Conservation (phyloP, 2,329 filamentous ascomycete genomes). For the Diaporthe ampelina region DNA sequence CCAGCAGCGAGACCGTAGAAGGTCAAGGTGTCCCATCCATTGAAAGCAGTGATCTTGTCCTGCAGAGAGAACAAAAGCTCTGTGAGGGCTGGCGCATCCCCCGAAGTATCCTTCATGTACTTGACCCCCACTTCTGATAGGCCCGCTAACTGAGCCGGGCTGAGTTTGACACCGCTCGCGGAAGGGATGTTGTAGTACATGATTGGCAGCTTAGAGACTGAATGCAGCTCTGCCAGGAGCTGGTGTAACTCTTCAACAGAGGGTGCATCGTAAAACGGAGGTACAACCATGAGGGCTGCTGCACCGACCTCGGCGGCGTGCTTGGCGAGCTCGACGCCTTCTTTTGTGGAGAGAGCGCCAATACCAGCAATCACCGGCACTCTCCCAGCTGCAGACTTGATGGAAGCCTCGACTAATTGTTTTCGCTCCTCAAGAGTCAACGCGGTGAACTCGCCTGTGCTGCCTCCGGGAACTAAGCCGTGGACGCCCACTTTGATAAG, state of each 20-base stretch:
- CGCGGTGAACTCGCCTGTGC: constrained; percentile 64
- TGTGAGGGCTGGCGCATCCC: constrained; percentile 63
- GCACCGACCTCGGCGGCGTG: constrained; percentile 4
- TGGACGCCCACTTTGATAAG: constrained; percentile 61
- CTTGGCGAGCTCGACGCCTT: not conserved
- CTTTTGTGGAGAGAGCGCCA: not conserved
- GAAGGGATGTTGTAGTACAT: constrained; percentile 67
- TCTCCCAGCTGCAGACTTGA: constrained; percentile 7
- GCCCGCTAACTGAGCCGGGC: constrained; percentile 57
- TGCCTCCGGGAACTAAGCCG: constrained; percentile 64
- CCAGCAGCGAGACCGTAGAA: constrained; percentile 66
- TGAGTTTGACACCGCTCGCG: constrained; percentile 58
- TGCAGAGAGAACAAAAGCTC: constrained; percentile 60
- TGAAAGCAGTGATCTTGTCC: constrained; percentile 61
- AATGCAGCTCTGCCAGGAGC: constrained; percentile 55
- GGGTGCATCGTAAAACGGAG: constrained; percentile 9
- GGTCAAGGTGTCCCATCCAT: constrained; percentile 67
- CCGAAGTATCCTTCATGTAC: constrained; percentile 67
- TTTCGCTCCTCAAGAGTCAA: constrained; percentile 60
- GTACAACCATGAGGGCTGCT: constrained; percentile 3
- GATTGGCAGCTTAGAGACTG: constrained; percentile 57
- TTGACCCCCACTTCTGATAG: constrained; percentile 61
- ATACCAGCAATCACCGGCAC: not conserved
- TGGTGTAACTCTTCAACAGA: not conserved
- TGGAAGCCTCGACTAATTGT: constrained; percentile 46